phyloP scores from a whole-genome alignment of 805 yeast genomes.

The Yamadazyma laniorum region DNA sequence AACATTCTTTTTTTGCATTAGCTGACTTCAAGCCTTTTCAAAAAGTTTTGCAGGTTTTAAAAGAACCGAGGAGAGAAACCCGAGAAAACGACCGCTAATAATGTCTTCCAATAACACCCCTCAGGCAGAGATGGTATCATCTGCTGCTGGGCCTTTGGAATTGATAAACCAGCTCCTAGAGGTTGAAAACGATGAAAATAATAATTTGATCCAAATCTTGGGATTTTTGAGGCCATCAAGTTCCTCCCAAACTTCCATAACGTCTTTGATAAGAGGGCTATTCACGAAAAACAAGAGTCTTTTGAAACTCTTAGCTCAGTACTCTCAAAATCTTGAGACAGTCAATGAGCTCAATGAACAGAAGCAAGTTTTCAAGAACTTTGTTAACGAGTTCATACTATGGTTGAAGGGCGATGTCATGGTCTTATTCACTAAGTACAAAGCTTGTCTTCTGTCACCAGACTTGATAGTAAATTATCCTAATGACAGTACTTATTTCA shows the following conservation, averaged over 20 bases:
- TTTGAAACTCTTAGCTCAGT: constrained; percentile 9
- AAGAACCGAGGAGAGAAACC: no score
- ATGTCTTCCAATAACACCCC: background rate
- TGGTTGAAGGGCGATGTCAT: constrained; percentile 39
- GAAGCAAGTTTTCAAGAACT: constrained; percentile 30
- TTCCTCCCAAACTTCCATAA: constrained; percentile 22
- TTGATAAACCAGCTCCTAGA: constrained; percentile 17
- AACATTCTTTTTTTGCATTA: no score
- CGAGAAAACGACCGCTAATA: no score
- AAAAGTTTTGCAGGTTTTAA: no score
- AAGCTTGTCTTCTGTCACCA: constrained; percentile 12
- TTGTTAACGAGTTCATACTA: constrained; percentile 37
- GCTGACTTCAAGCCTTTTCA: no score
- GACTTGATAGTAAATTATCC: constrained; percentile 12
- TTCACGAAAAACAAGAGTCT: constrained; percentile 33
- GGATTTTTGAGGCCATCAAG: constrained; percentile 32
- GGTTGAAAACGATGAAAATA: constrained; percentile 31
- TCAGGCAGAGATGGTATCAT: constrained; percentile 3
- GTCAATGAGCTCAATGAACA: constrained; percentile 17
- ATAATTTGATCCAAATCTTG: constrained; percentile 34
- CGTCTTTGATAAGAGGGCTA: constrained; percentile 38
- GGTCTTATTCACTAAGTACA: constrained; percentile 34
- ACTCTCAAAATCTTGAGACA: constrained; percentile 3
- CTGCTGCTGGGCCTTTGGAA: constrained; percentile 11
- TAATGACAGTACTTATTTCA: constrained; percentile 20